Percentiles rank a stretch among this genome's conserved stretches.
phyloP scores from a whole-genome alignment of 176 grass and related monocot genomes.

The Saccharum spontaneum region DNA sequence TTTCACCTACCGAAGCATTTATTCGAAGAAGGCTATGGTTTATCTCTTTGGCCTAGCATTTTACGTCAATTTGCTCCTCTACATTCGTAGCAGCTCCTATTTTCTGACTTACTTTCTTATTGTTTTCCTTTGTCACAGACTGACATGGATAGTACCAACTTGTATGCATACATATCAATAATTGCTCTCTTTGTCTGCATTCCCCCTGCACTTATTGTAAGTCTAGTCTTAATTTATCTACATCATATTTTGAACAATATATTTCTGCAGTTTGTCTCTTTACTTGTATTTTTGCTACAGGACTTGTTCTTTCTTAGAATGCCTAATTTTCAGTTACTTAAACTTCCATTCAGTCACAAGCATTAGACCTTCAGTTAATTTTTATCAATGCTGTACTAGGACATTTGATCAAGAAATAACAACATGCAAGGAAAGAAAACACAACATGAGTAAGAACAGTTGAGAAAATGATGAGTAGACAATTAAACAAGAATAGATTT shows the following conservation, averaged over 20 bases:
- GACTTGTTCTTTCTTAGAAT: neutral
- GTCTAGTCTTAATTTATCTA: constrained; percentile 19
- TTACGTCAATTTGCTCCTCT: constrained; percentile 21
- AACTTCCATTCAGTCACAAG: neutral
- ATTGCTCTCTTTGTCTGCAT: constrained; percentile 97
- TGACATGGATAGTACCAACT: constrained; percentile 98
- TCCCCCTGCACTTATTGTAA: constrained; percentile 87
- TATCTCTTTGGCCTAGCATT: constrained; percentile 15
- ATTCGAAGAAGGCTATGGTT: constrained; percentile 99
- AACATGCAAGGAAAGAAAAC: neutral
- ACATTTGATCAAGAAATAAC: neutral
- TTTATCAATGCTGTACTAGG: neutral
- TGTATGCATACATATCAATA: constrained; percentile 97
- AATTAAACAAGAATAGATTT: neutral
- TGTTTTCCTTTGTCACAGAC: constrained; percentile 60
- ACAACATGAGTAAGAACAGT: neutral
- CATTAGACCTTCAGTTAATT: neutral
- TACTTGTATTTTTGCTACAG: neutral
- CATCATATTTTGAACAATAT: neutral
- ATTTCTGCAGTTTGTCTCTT: constrained; percentile 19
- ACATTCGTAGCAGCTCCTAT: neutral
- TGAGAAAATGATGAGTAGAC: neutral
- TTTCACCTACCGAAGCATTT: constrained; percentile 98
- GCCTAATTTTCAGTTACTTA: neutral
- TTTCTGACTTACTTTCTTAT: constrained; percentile 14